phyloP scores from a whole-genome alignment of 768 basidiomycete species.

The Mycena olivaceomarginata region DNA sequence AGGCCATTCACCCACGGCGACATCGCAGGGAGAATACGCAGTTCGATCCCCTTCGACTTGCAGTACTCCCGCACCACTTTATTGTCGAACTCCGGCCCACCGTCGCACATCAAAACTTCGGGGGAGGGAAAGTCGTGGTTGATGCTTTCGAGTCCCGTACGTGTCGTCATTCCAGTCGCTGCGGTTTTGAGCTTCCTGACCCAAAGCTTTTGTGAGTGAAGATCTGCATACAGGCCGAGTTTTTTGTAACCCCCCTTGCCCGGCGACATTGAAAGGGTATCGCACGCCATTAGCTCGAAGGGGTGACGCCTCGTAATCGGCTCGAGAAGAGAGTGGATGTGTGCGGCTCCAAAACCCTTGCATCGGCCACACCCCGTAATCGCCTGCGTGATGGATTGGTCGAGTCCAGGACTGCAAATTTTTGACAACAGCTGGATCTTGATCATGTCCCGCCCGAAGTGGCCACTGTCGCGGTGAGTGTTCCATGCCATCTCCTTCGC shows the following conservation, averaged over 20 bases:
- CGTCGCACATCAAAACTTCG: too few relatives aligned
- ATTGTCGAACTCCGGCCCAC: too few relatives aligned
- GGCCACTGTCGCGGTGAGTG: slow-evolving; percentile 48
- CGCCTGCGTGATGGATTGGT: slow-evolving; percentile 47
- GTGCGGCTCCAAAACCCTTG: slow-evolving; percentile 4
- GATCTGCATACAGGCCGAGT: too few relatives aligned
- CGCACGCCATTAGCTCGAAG: slow-evolving; percentile 16
- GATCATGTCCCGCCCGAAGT: slow-evolving; percentile 56
- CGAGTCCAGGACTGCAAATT: slow-evolving; percentile 51
- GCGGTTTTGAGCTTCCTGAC: too few relatives aligned
- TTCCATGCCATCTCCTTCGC: slow-evolving; percentile 45
- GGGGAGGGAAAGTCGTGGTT: too few relatives aligned
- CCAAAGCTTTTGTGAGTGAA: too few relatives aligned
- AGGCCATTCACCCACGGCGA: too few relatives aligned
- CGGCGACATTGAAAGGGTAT: slow-evolving; percentile 27
- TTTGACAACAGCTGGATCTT: slow-evolving; percentile 52
- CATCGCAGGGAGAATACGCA: too few relatives aligned
- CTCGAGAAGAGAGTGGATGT: slow-evolving; percentile 20
- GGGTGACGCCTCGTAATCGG: slow-evolving; percentile 18
- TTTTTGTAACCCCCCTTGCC: slow-evolving; percentile 9
- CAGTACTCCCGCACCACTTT: too few relatives aligned
- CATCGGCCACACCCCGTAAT: slow-evolving; percentile 49
- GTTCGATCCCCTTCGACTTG: too few relatives aligned
- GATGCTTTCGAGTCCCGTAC: too few relatives aligned
- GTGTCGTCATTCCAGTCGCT: too few relatives aligned